Percentiles rank a stretch among this genome's conserved stretches.
These are phyloP conservation scores for Hyaloscypha variabilis DNA, from an alignment of 495 filamentous ascomycete genomes.

Conservation along the genomic window DNA sequence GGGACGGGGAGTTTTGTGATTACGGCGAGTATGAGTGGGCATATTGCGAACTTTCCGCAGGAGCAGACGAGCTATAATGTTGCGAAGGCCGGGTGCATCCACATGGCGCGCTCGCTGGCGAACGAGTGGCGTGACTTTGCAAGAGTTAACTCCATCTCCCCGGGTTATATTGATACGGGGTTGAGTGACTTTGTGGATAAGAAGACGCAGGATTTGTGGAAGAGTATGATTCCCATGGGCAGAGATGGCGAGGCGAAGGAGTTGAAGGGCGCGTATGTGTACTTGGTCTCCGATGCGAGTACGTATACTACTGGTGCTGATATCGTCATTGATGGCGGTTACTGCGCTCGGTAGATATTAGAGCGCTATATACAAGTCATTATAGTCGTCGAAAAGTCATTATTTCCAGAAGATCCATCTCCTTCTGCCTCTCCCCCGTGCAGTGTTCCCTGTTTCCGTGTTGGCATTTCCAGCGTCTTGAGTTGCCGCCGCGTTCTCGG, in stretches of 20 bases:
- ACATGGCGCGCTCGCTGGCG: conserved; percentile 57
- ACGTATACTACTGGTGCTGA: conserved; percentile 54
- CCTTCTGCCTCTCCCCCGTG: neutral
- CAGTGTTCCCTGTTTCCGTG: neutral
- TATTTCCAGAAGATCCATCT: too few relatives aligned
- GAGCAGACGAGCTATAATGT: conserved; percentile 83
- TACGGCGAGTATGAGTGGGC: conserved; percentile 67
- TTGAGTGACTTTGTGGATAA: conserved; percentile 73
- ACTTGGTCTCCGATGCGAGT: conserved; percentile 72
- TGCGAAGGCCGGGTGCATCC: conserved; percentile 65
- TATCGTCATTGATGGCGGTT: conserved; percentile 60
- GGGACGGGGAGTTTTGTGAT: conserved; percentile 64
- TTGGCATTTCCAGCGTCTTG: neutral
- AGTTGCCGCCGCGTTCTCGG: neutral
- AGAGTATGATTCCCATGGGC: conserved; percentile 76
- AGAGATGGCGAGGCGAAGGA: conserved; percentile 77
- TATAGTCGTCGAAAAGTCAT: too few relatives aligned
- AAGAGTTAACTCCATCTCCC: conserved; percentile 72
- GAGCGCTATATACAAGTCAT: too few relatives aligned
- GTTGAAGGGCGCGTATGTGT: conserved; percentile 83
- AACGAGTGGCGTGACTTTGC: conserved; percentile 83
- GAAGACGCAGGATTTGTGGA: conserved; percentile 73
- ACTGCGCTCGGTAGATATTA: conserved; percentile 40
- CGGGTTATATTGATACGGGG: conserved; percentile 81
- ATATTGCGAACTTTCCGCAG: conserved; percentile 76